Conservation (phyloP, 805 yeast species). For the Schizosaccharomyces japonicus region DNA sequence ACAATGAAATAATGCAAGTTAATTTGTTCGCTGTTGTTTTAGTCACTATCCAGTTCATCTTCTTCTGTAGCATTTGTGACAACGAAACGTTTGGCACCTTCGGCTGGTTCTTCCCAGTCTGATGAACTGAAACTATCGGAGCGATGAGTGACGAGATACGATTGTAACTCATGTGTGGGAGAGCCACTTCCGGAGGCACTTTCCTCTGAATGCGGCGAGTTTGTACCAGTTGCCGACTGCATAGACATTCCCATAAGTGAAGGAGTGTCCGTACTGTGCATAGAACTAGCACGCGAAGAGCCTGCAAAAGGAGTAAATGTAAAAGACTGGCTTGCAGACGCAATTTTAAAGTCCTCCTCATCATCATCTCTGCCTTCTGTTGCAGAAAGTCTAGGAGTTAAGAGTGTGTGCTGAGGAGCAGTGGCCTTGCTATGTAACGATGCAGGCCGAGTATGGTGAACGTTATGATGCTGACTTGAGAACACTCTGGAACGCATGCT, state of each 20-base stretch:
- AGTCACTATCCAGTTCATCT: neutral
- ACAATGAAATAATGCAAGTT: neutral
- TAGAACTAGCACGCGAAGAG: neutral
- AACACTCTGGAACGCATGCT: constrained; percentile 1
- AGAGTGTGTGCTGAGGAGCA: constrained; percentile 3
- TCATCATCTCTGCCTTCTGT: constrained; percentile 3
- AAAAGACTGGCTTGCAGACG: neutral
- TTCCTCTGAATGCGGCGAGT: neutral
- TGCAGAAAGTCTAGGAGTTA: constrained; percentile 2
- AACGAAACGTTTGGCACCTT: neutral
- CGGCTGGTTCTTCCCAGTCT: neutral
- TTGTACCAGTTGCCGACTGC: neutral
- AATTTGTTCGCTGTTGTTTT: neutral
- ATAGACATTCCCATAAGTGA: constrained; percentile 1
- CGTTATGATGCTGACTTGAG: neutral
- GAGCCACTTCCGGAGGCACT: neutral
- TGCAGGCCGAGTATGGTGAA: neutral
- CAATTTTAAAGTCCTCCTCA: neutral
- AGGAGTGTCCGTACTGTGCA: neutral
- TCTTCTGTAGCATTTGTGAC: neutral
- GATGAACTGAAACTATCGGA: neutral
- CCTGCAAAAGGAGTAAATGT: neutral
- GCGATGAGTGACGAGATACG: neutral
- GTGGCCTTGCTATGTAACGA: neutral
- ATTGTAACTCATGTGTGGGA: neutral